Evolutionary conservation across 345 rosid species (phyloP).

Genomic region (Toxicodendron radicans): DNA sequence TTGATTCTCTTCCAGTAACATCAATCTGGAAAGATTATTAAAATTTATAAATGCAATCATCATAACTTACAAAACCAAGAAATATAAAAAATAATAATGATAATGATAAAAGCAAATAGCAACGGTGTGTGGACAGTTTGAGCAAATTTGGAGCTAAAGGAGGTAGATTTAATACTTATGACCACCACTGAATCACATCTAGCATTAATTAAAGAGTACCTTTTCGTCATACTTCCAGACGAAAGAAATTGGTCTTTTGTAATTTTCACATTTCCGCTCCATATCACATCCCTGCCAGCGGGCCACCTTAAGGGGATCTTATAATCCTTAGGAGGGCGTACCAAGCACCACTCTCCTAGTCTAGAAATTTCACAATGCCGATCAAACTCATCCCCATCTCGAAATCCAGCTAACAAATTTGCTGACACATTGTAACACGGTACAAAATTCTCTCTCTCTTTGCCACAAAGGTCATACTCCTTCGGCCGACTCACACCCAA

Average conservation of each 20-base stretch:
- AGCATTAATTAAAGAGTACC: slow-evolving; percentile 39
- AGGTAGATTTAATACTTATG: slow-evolving; percentile 7
- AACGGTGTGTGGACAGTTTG: not conserved
- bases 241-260: slow-evolving; percentile 97
- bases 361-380: slow-evolving; percentile 78
- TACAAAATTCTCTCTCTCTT: slow-evolving; percentile 83
- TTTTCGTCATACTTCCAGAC: slow-evolving; percentile 93
- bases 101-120: not conserved
- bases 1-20: slow-evolving; percentile 98
- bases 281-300: slow-evolving; percentile 87
- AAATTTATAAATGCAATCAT: slow-evolving; percentile 4
- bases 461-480: slow-evolving; percentile 78
- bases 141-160: not conserved
- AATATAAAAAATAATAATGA: not conserved
- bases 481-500: slow-evolving; percentile 49
- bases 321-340: slow-evolving; percentile 94
- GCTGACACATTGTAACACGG: slow-evolving; percentile 88
- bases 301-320: slow-evolving; percentile 97
- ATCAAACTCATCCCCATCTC: slow-evolving; percentile 86
- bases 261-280: slow-evolving; percentile 95
- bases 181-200: slow-evolving; percentile 18
- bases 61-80: not conserved
- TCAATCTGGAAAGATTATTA: slow-evolving; percentile 49
- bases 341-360: slow-evolving; percentile 55
- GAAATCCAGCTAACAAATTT: slow-evolving; percentile 69